Conservation (phyloP, 1,284 basidiomycete genomes). For the Abortiporus biennis region DNA sequence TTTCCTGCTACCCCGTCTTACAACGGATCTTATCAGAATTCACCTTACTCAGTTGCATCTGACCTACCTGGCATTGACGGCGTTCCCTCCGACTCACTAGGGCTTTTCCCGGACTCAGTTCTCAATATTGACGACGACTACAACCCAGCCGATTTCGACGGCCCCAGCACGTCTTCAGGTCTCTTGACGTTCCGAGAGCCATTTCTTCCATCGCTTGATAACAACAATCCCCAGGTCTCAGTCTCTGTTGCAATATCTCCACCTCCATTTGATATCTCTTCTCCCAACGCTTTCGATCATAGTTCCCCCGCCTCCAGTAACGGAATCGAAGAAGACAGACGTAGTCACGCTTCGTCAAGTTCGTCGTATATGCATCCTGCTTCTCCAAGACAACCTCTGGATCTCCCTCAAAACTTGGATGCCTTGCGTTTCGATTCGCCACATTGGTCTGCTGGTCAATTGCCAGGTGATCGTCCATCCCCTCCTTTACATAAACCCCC, state of each 20-base stretch:
- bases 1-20: constrained; percentile 47
- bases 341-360: constrained; percentile 59
- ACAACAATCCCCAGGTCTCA: constrained; percentile 26
- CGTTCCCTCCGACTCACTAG: constrained; percentile 36
- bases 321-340: constrained; percentile 39
- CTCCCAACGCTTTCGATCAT: constrained; percentile 44
- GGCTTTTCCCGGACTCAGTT: constrained; percentile 33
- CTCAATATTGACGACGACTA: constrained; percentile 40
- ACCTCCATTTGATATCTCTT: constrained; percentile 29
- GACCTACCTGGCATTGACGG: constrained; percentile 48
- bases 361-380: constrained; percentile 43
- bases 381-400: constrained; percentile 51
- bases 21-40: constrained; percentile 54
- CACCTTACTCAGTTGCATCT: constrained; percentile 60
- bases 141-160: constrained; percentile 65
- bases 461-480: constrained; percentile 43
- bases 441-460: constrained; percentile 41
- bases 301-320: constrained; percentile 58
- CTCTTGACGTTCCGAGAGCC: constrained; percentile 55
- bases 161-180: constrained; percentile 34
- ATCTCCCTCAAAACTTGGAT: constrained; percentile 52
- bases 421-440: constrained; percentile 60
- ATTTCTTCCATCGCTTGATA: constrained; percentile 37
- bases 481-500: constrained; percentile 46
- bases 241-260: too few species aligned